Evolutionary conservation across 176 grass and related monocot species (phyloP).

Genomic region (Carex kokanica): DNA sequence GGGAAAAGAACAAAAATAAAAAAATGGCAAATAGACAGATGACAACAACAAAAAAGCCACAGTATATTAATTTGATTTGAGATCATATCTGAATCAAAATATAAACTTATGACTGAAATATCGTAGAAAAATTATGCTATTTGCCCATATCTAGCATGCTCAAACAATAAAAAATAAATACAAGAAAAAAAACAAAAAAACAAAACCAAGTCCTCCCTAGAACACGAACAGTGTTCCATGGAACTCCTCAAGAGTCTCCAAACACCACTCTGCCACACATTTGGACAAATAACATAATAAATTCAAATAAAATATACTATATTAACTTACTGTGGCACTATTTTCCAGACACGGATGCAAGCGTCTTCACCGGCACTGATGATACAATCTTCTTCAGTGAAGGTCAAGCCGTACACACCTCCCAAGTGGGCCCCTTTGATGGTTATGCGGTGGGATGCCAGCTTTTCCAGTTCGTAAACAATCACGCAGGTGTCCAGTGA

Average conservation of each 20-base stretch:
- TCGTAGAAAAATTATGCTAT: neutral
- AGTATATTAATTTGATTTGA: neutral
- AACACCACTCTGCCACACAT: neutral
- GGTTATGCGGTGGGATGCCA: constrained; percentile 60
- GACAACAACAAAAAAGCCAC: neutral
- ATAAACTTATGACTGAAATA: neutral
- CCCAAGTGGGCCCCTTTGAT: constrained; percentile 92
- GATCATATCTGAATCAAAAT: neutral
- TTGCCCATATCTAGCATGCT: neutral
- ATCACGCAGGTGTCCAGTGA: constrained; percentile 89
- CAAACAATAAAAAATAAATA: neutral
- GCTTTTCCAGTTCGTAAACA: constrained; percentile 80
- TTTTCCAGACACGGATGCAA: constrained; percentile 82
- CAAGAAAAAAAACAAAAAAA: neutral
- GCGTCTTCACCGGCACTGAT: constrained; percentile 80
- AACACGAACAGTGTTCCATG: neutral
- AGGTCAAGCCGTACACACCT: constrained; percentile 86
- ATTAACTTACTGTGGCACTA: constrained; percentile 49
- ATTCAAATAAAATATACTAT: constrained; percentile 16
- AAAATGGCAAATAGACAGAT: neutral
- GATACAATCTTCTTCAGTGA: constrained; percentile 48
- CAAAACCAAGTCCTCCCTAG: neutral
- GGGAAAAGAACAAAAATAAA: no score
- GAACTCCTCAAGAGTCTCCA: neutral
- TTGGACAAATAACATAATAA: constrained; percentile 1